Evolutionary conservation across 176 grass and related monocot species (phyloP), one percentile per base, ranked within the genome.

Genomic region (Oropetium thomaeum): DNA sequence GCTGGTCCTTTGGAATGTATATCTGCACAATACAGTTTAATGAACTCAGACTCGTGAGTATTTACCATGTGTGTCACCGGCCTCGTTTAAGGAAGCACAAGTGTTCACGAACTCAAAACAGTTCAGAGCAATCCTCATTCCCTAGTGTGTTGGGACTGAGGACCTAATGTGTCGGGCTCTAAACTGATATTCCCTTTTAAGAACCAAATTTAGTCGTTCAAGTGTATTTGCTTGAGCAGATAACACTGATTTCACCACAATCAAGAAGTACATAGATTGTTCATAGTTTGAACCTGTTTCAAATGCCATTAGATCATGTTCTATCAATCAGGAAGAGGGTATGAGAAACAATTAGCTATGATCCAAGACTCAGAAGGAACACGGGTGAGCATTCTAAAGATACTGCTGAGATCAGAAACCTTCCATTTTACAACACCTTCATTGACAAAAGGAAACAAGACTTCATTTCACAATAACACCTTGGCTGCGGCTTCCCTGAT

Each of bases 401-500:
- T 65, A 68, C 65, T 48, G 28, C 52, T 17, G 55, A 23, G 10
- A 61, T 73, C 52, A 38, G 3, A 82, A 51, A 62, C n/a, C 16
- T 67, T 41, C 8, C 53, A 30, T 12, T 12, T 26, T 40, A 37
- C 11, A 22, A 66, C 14, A 54, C 45, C 15, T 66, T 42, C 47
- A 40, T 0, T 27, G 5, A 39, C 13, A 39, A 8, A 30, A 28
- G 16, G 4, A 42, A 52, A 22, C 30, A 59, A 76, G 66, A 43
- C 34, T 55, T 4, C 58, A 6, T 14, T n/a, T 89, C 67, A 82
- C 63, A 58, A 77, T 64, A 81, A 73, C 42, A 77, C 92, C 25
- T 83, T 96, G 12, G 86, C 52, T 40, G 95, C 91, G 0, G 91
- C 88, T 78, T 89, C 91, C 83, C 89, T 98, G 48, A 93, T 99